Evolutionary conservation across 2,329 filamentous ascomycete species (phyloP), one percentile per base, ranked within the genome.

Genomic region (Nigrograna mackinnonii): DNA sequence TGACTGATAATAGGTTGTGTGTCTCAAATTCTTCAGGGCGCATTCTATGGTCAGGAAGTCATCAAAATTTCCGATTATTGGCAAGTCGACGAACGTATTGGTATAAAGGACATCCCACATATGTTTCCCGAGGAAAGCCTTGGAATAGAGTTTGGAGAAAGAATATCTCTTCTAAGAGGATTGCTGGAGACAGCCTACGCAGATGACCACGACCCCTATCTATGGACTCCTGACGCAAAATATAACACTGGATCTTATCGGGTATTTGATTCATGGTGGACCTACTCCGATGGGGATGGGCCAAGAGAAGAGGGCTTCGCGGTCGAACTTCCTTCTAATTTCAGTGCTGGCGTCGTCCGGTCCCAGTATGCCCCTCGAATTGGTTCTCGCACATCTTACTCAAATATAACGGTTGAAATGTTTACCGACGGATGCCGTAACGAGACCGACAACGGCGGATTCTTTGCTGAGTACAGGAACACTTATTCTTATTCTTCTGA

Each of bases 341-440:
- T 47, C 32, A 41, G 20, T 21, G 35, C 40, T 2, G 46, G 46
- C n/a, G 37, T 37, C 2, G 21, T 20, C 5, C 5, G 24, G 7
- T 33, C 35, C 7, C 49, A 52, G 22, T 49, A 36, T 22, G 43
- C 43, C 7, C 49, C 49, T 11, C 49, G 46, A 4, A 46, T 52
- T 2, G 40, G 41, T 22, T 44, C 49, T 2, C 37, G 20, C 5
- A n/a, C 35, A 11, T 19, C 28, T 6, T 41, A 35, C 18, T 18
- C 9, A 4, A 14, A 35, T 4, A 41, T 49, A 16, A 22, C 37
- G 2, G 34, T 44, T 18, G 32, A 40, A 2, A 41, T 39, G 17
- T 49, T 42, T 17, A 17, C 14, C 19, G 11, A 26, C 3, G 34
- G 43, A 3, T 52, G 46, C 24, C 39, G 37, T 26, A 47, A 52